Evolutionary conservation across 2,329 filamentous ascomycete species (phyloP).

Genomic region (Venturia aucupariae): DNA sequence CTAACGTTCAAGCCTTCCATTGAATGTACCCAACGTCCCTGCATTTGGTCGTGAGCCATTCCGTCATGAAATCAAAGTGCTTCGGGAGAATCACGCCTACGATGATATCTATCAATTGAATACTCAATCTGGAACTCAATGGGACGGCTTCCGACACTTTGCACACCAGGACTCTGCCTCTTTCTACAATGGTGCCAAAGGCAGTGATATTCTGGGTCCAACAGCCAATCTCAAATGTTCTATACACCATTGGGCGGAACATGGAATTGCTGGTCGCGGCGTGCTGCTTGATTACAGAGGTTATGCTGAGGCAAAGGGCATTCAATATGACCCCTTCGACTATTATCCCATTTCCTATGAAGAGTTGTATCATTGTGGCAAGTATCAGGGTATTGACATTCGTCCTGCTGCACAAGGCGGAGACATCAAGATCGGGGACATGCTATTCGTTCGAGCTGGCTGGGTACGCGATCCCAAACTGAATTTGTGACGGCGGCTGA

Average conservation of each 20-base stretch:
- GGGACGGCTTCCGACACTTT: constrained; percentile 38
- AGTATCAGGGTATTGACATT: constrained; percentile 53
- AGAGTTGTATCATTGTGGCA: constrained; percentile 48
- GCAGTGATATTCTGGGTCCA: constrained; percentile 32
- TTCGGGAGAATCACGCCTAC: constrained; percentile 29
- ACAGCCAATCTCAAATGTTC: constrained; percentile 34
- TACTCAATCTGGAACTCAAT: constrained; percentile 37
- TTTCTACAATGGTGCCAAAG: constrained; percentile 37
- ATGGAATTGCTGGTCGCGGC: constrained; percentile 36
- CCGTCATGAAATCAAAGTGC: constrained; percentile 44
- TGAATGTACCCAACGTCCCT: constrained; percentile 43
- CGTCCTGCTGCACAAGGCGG: constrained; percentile 44
- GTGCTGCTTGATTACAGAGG: constrained; percentile 35
- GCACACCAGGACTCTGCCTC: constrained; percentile 29
- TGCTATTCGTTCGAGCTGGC: constrained; percentile 57
- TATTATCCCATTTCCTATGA: constrained; percentile 34
- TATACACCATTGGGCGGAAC: constrained; percentile 38
- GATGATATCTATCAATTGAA: constrained; percentile 36
- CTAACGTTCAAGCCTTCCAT: constrained; percentile 35
- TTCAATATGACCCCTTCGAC: constrained; percentile 33
- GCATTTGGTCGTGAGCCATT: constrained; percentile 45
- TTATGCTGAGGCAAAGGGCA: constrained; percentile 34
- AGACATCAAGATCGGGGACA: constrained; percentile 51
- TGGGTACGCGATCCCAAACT: constrained; percentile 24
- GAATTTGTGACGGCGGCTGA: neutral